Percentiles rank a stretch among this genome's conserved stretches.
These are phyloP conservation scores for Boletellus ananas DNA, from an alignment of 768 basidiomycete genomes.

Conservation along the genomic window DNA sequence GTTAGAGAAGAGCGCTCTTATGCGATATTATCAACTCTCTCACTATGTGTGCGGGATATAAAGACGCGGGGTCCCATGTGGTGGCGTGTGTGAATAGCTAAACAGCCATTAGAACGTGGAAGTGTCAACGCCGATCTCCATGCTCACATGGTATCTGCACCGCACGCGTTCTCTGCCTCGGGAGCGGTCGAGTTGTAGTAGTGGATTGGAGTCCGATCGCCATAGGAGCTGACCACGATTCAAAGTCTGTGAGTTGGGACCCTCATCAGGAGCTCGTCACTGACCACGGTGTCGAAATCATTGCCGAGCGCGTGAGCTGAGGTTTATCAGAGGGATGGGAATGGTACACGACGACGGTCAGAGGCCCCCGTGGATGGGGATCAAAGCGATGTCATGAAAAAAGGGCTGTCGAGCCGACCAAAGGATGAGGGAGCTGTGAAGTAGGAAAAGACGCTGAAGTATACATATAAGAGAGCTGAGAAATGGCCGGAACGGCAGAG, in stretches of 20 bases:
- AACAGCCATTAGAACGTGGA: slow-evolving; percentile 4
- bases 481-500: slow-evolving; percentile 7
- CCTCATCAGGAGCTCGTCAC: neutral
- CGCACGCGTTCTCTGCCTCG: neutral
- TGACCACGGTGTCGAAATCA: slow-evolving; percentile 12
- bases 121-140: neutral
- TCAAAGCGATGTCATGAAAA: slow-evolving; percentile 15
- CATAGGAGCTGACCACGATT: slow-evolving; percentile 6
- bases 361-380: slow-evolving; percentile 8
- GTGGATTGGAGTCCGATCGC: slow-evolving; percentile 1
- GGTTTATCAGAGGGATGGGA: neutral
- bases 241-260: neutral
- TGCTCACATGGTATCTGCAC: slow-evolving; percentile 8
- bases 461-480: slow-evolving; percentile 20
- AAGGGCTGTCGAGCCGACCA: neutral
- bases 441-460: slow-evolving; percentile 4
- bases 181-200: neutral
- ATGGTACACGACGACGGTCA: neutral
- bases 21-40: neutral
- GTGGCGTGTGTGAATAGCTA: slow-evolving; percentile 4
- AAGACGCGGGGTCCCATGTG: neutral
- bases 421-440: slow-evolving; percentile 1
- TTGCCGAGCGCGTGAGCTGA: slow-evolving; percentile 1
- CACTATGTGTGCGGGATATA: slow-evolving; percentile 7
- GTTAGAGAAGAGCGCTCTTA: neutral